phyloP scores from a whole-genome alignment of 176 grass and related monocot species.

The Raddia distichophylla region DNA sequence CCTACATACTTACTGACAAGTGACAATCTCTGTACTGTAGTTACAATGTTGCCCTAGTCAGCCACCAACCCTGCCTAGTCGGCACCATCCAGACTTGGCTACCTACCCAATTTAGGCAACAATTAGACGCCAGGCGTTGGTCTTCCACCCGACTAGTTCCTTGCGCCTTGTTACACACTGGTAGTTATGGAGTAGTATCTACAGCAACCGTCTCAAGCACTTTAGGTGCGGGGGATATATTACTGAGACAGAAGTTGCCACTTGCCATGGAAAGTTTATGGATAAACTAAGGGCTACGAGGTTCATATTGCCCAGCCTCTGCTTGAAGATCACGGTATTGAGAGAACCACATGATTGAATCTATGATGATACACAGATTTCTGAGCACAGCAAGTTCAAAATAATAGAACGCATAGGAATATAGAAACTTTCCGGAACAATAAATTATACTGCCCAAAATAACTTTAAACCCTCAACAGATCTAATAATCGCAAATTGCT shows the following conservation, averaged over 20 bases:
- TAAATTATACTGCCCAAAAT: slow-evolving; percentile 20
- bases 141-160: too few species aligned
- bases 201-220: background rate
- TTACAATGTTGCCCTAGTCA: too few species aligned
- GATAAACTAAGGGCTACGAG: background rate
- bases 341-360: background rate
- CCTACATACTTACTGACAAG: background rate
- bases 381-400: background rate
- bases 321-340: background rate
- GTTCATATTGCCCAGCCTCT: background rate
- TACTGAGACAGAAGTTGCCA: background rate
- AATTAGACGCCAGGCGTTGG: too few species aligned
- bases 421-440: background rate
- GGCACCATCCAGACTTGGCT: too few species aligned
- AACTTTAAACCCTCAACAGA: background rate
- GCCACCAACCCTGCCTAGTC: too few species aligned
- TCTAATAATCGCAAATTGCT: background rate
- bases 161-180: too few species aligned
- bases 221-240: background rate
- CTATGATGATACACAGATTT: background rate
- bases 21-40: background rate
- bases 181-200: background rate
- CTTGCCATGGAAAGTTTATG: background rate
- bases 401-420: background rate
- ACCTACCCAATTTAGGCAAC: too few species aligned